Conservation (phyloP, 2,329 filamentous ascomycete genomes). For the Eurotiales sp. region DNA sequence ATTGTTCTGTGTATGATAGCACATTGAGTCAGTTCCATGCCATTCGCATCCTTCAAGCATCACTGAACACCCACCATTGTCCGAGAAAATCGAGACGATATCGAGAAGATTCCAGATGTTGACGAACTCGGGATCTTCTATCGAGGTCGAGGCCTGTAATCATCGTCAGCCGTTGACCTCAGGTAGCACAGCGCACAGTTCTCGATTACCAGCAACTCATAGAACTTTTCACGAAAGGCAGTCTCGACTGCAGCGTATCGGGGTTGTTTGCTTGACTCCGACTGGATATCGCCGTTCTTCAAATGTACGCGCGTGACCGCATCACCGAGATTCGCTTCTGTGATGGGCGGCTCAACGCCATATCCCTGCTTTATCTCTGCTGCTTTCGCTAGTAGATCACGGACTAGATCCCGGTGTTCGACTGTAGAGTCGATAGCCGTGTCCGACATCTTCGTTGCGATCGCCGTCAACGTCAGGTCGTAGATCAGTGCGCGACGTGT, state of each 20-base stretch:
- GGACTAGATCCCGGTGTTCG: conserved; percentile 53
- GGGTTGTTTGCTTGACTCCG: conserved; percentile 45
- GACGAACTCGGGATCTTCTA: conserved; percentile 74
- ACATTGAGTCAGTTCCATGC: conserved; percentile 21
- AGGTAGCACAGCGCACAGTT: conserved; percentile 1
- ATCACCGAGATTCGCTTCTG: conserved; percentile 57
- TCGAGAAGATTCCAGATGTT: conserved; percentile 92
- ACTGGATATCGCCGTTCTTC: conserved; percentile 2
- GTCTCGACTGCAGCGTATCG: conserved; percentile 72
- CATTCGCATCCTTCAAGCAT: background rate
- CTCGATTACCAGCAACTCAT: conserved; percentile 67
- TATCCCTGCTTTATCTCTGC: conserved; percentile 55
- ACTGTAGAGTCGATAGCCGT: conserved; percentile 30
- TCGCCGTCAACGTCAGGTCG: background rate
- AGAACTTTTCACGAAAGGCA: conserved; percentile 76
- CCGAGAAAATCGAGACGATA: conserved; percentile 81
- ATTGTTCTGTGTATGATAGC: conserved; percentile 42
- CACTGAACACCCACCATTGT: conserved; percentile 60
- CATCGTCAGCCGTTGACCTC: conserved; percentile 24
- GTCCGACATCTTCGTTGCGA: conserved; percentile 22
- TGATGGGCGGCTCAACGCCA: conserved; percentile 70
- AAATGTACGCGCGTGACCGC: conserved; percentile 41
- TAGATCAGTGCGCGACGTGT: background rate
- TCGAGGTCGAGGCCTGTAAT: conserved; percentile 65
- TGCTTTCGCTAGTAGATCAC: conserved; percentile 57